phyloP scores from a whole-genome alignment of 2,329 filamentous ascomycete genomes.

The Leptographium radiaticola region DNA sequence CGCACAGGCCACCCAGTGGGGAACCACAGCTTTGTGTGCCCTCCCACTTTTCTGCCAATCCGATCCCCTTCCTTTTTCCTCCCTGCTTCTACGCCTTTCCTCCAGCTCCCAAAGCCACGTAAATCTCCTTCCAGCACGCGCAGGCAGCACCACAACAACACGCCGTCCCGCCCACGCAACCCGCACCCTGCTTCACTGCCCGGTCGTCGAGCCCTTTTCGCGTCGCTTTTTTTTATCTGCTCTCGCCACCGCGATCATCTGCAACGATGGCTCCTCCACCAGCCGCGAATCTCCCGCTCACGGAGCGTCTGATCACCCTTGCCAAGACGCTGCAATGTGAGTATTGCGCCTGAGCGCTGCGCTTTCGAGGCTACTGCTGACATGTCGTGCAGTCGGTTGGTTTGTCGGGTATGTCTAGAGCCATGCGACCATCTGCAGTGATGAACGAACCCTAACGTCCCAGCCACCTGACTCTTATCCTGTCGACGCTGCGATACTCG shows the following conservation, averaged over 20 bases:
- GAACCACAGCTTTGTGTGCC: not conserved
- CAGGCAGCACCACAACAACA: not conserved
- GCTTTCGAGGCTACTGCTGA: constrained; percentile 4
- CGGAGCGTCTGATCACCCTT: constrained; percentile 62
- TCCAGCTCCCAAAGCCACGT: constrained; percentile 1
- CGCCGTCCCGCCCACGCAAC: not conserved
- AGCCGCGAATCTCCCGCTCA: constrained; percentile 53
- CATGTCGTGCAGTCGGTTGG: constrained; percentile 50
- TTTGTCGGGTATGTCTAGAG: constrained; percentile 57
- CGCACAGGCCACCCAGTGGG: not conserved
- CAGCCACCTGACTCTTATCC: constrained; percentile 76
- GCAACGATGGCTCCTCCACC: constrained; percentile 59
- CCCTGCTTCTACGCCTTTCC: not conserved
- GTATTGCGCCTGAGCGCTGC: constrained; percentile 19
- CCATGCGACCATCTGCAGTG: not conserved
- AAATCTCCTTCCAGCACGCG: constrained; percentile 1
- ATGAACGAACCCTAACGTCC: not conserved
- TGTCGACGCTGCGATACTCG: constrained; percentile 69
- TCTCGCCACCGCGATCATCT: not conserved
- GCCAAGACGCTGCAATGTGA: constrained; percentile 88
- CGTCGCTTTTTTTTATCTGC: not conserved
- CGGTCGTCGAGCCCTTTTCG: not conserved
- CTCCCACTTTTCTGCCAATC: not conserved
- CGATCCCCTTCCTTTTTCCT: not conserved
- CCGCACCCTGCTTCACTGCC: not conserved